Conservation (phyloP, 2,329 filamentous ascomycete species). For the Periconia digitata region DNA sequence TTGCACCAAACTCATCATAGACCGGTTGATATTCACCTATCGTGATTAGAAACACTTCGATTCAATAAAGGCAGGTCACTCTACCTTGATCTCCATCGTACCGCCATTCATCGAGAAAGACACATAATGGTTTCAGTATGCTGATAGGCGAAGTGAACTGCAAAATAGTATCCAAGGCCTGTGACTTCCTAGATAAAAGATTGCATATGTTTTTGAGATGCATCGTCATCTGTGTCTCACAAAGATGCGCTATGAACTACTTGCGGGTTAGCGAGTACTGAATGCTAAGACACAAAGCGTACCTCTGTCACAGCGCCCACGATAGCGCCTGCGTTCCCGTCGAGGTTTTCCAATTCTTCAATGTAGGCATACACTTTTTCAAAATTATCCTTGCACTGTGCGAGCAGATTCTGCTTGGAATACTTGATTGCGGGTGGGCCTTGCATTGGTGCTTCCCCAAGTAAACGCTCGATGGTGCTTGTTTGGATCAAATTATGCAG, state of each 20-base stretch:
- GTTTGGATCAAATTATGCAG: slow-evolving; percentile 83
- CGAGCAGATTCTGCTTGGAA: slow-evolving; percentile 74
- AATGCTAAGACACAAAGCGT: background rate
- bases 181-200: slow-evolving; percentile 70
- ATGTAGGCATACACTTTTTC: slow-evolving; percentile 76
- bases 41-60: slow-evolving; percentile 15
- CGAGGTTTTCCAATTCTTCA: slow-evolving; percentile 81
- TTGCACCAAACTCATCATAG: slow-evolving; percentile 82
- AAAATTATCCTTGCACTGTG: slow-evolving; percentile 74
- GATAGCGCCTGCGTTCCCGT: slow-evolving; percentile 87
- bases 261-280: background rate
- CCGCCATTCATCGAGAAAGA: slow-evolving; percentile 74
- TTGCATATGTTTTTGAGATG: slow-evolving; percentile 74
- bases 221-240: slow-evolving; percentile 74
- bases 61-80: background rate
- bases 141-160: slow-evolving; percentile 71
- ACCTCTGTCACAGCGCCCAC: slow-evolving; percentile 64
- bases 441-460: slow-evolving; percentile 83
- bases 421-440: slow-evolving; percentile 74
- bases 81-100: slow-evolving; percentile 76
- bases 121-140: slow-evolving; percentile 73
- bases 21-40: slow-evolving; percentile 77
- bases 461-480: slow-evolving; percentile 72
- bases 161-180: slow-evolving; percentile 72
- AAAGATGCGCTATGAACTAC: slow-evolving; percentile 69